Base-by-base conservation (phyloP, 192 early-diverging fungal species). In the Umbelopsis sp. region DNA sequence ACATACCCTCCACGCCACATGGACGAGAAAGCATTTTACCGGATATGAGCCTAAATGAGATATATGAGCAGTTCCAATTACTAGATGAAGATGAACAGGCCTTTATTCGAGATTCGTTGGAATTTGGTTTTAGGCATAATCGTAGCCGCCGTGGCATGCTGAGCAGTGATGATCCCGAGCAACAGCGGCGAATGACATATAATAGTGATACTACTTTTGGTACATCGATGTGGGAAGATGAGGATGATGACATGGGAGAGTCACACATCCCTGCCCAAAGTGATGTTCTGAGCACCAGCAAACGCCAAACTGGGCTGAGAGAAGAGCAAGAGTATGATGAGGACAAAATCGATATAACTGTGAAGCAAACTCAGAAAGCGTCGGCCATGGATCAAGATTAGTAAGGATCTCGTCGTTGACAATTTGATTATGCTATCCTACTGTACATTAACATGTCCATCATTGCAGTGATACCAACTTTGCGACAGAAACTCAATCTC, bases 171-270 rank as follows among this genome's bases (percentile, higher is more conserved):
- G 55, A 61, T 7, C 6, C 33, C 0, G 55, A 61, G 33, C 27
- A 35, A 35, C 55, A 61, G 27, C 55, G 55, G 35, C 27, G 55
- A 35, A 11, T 35, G 55, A 61, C 55, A 33, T 61, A 61, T 15
- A 61, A 61, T 6, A 61, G 55, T 35, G 55, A 61, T 35, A 30
- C 55, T 35, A 61, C 55, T 27, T 61, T 61, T 61, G 55, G 55
- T 18, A 30, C 27, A 15, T 61, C 55, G 4, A 61, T 61, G 55
- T 61, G 55, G 55, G 55, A 61, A 61, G 55, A 61, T 61, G 55
- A 61, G 13, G 55, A 61, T 11, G 55, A 61, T 15, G 13, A n/a
- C 7, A 61, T 61, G 30, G 55, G 30, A 2, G 55, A 61, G 10
- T 6, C 37, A 1, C 7, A 41, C 0, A 10, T 41, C 10, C 37